These are phyloP conservation scores for Rhizopogon salebrosus DNA, from an alignment of 768 basidiomycete genomes.

Conservation along the genomic window DNA sequence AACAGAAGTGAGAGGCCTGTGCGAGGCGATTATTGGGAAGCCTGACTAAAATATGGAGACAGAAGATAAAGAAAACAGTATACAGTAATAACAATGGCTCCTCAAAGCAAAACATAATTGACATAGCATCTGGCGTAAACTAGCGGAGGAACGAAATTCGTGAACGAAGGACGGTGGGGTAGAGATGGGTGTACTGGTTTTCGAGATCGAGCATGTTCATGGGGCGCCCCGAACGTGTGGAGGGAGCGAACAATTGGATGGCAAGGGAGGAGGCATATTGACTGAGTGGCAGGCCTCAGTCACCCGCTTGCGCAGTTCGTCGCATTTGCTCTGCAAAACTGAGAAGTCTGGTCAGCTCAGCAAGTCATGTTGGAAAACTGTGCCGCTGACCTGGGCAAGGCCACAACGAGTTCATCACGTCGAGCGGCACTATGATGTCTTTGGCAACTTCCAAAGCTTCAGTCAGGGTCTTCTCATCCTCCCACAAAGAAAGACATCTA, in stretches of 20 bases:
- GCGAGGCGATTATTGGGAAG: neutral
- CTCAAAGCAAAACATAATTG: conserved; percentile 18
- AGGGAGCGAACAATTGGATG: conserved; percentile 35
- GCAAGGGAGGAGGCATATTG: conserved; percentile 37
- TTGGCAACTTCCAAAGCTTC: conserved; percentile 65
- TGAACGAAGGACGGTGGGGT: neutral
- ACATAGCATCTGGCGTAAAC: conserved; percentile 24
- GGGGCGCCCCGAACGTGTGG: conserved; percentile 21
- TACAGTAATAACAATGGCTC: conserved; percentile 27
- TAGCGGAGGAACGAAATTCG: conserved; percentile 21
- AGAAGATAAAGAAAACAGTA: conserved; percentile 1
- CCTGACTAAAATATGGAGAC: conserved; percentile 1
- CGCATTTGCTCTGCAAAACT: conserved; percentile 47
- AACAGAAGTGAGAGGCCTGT: neutral
- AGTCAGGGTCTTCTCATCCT: conserved; percentile 49
- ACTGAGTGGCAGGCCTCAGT: conserved; percentile 42
- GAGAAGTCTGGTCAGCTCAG: neutral
- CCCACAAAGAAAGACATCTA: conserved; percentile 66
- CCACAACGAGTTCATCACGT: conserved; percentile 68
- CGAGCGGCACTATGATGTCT: conserved; percentile 55
- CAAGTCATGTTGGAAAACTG: too few species aligned
- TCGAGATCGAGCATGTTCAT: conserved; percentile 7
- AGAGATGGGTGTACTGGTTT: neutral
- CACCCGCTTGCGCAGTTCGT: conserved; percentile 44
- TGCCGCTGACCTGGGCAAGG: conserved; percentile 42